These are phyloP conservation scores for Zymoseptoria pseudotritici DNA, from an alignment of 2,329 filamentous ascomycete genomes.

Conservation along the genomic window DNA sequence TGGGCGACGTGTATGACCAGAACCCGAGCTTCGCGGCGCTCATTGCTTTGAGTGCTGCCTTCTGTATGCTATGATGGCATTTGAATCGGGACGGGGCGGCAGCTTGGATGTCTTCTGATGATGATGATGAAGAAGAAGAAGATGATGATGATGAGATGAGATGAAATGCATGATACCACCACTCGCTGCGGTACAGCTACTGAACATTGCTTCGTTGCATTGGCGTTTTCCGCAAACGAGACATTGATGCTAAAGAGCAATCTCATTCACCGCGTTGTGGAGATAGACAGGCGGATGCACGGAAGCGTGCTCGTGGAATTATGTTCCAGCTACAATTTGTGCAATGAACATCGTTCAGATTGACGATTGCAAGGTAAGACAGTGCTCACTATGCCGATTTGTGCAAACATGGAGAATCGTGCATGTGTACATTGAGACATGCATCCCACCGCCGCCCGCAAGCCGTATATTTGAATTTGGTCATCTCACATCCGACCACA, in stretches of 20 bases:
- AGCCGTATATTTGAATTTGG: no score
- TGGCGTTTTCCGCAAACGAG: not conserved
- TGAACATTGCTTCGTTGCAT: not conserved
- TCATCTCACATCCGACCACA: not conserved
- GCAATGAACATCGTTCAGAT: not conserved
- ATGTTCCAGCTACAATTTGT: not conserved
- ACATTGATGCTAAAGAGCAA: not conserved
- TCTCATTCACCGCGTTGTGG: not conserved
- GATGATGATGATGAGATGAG: not conserved
- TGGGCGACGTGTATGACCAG: not conserved
- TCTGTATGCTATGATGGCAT: not conserved
- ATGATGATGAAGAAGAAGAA: not conserved
- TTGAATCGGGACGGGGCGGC: not conserved
- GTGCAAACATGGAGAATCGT: not conserved
- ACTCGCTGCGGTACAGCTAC: not conserved
- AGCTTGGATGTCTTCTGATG: not conserved
- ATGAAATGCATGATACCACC: not conserved
- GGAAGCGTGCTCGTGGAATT: not conserved
- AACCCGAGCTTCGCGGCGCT: not conserved
- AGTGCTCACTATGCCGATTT: not conserved
- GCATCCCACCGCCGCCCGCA: not conserved
- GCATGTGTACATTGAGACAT: not conserved
- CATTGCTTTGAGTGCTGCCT: not conserved
- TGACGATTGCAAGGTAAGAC: not conserved
- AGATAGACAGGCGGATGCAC: not conserved